phyloP scores from a whole-genome alignment of 805 yeast genomes.

The Kodamaea jinghongensis region DNA sequence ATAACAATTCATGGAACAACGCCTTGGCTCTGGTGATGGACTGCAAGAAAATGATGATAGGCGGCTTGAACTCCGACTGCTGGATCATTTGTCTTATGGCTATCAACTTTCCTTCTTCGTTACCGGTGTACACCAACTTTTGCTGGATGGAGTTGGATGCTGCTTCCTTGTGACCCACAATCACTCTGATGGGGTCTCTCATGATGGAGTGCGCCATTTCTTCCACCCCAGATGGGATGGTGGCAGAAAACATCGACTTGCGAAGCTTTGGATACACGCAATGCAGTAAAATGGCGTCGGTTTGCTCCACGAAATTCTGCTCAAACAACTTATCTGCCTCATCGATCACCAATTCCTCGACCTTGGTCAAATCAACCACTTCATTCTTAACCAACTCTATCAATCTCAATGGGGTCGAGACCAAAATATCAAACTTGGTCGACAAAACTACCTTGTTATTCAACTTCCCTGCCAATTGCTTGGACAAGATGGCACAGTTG shows the following conservation, averaged over 20 bases:
- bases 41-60: constrained; percentile 88
- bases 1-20: constrained; percentile 84
- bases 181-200: constrained; percentile 80
- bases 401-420: constrained; percentile 85
- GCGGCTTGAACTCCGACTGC: constrained; percentile 85
- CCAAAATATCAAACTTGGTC: constrained; percentile 71
- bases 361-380: constrained; percentile 56
- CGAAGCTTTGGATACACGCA: constrained; percentile 52
- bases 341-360: constrained; percentile 81
- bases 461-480: constrained; percentile 67
- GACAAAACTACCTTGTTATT: constrained; percentile 57
- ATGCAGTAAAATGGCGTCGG: constrained; percentile 74
- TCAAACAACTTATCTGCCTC: constrained; percentile 96
- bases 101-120: constrained; percentile 90
- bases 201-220: constrained; percentile 81
- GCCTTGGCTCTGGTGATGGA: constrained; percentile 94
- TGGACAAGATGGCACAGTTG: constrained; percentile 63
- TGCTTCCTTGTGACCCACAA: constrained; percentile 91
- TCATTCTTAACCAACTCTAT: constrained; percentile 71
- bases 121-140: constrained; percentile 80
- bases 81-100: constrained; percentile 88
- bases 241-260: constrained; percentile 89
- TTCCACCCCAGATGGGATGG: constrained; percentile 91
- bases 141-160: constrained; percentile 85
- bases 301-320: constrained; percentile 81